Percentiles rank a stretch among this genome's conserved stretches.
Conservation (phyloP, 352 stramenopile genomes). For the Aphanomyces euteiches region DNA sequence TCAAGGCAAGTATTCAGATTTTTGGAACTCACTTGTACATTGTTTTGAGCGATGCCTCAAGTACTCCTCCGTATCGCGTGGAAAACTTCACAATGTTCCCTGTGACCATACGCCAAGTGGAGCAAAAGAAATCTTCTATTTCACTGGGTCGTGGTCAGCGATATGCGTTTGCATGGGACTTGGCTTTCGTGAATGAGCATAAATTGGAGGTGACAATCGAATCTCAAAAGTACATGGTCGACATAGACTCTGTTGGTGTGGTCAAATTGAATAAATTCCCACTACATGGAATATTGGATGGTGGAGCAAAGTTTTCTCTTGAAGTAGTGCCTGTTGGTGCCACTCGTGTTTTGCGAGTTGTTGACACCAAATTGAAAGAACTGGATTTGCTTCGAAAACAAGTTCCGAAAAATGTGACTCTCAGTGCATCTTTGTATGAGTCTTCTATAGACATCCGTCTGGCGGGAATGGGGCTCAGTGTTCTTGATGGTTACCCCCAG, state of each 20-base stretch:
- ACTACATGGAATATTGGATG: slow-evolving; percentile 35
- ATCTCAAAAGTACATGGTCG: slow-evolving; percentile 53
- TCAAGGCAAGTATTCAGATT: slow-evolving; percentile 78
- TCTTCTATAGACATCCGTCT: slow-evolving; percentile 80
- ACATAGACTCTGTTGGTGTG: slow-evolving; percentile 80
- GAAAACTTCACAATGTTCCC: slow-evolving; percentile 70
- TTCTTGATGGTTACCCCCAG: slow-evolving; percentile 71
- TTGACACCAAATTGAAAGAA: slow-evolving; percentile 53
- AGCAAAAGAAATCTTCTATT: slow-evolving; percentile 33
- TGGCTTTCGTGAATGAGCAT: slow-evolving; percentile 79
- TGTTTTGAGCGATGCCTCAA: slow-evolving; percentile 76
- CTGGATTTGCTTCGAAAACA: slow-evolving; percentile 45
- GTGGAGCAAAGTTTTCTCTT: slow-evolving; percentile 61
- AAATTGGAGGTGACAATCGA: slow-evolving; percentile 58
- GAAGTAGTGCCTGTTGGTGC: slow-evolving; percentile 77
- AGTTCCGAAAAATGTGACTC: not conserved
- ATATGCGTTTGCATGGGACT: slow-evolving; percentile 81
- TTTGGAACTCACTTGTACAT: slow-evolving; percentile 89
- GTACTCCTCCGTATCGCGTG: slow-evolving; percentile 74
- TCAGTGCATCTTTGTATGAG: slow-evolving; percentile 38
- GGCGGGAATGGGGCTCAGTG: slow-evolving; percentile 67
- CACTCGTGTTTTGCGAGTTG: slow-evolving; percentile 75
- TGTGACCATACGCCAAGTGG: slow-evolving; percentile 16
- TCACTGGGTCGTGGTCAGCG: slow-evolving; percentile 65
- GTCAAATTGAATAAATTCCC: slow-evolving; percentile 46